Evolutionary conservation across 2,329 filamentous ascomycete species (phyloP), one percentile per base, ranked within the genome.

Genomic region (Monosporascus sp.): DNA sequence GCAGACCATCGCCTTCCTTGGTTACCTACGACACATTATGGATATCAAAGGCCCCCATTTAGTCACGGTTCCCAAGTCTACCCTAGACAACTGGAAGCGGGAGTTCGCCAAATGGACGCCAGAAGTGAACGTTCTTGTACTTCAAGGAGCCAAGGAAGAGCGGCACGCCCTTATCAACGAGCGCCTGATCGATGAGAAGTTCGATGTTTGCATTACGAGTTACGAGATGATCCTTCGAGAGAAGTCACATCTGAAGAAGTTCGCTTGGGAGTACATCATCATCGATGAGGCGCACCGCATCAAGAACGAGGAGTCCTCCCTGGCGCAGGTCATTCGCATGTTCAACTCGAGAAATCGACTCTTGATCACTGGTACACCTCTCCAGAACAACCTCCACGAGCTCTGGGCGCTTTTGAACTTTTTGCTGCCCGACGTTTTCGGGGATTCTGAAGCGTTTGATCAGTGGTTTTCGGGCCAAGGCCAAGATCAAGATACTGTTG

Each of bases 261-360:
- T 99, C 70, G 92, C 94, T 0, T 99, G 94, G 94, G 93, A 99
- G 70, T 99, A 99, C 72, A 99, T 99, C 71, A 96, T 99, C 62
- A 96, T 99, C 59, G 94, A 99, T 65, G 94, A 99, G 74, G 84
- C 94, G 2, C 94, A 99, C 72, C 91, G 94, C 56, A 99, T 99
- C 81, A 99, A 99, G 78, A 99, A 99, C 72, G 94, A 99, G 69
- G 91, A 97, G 70, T 99, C 94, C 0, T 97, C 94, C 0, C 79
- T 99, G 3, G 92, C 94, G 3, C 93, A 97, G 67, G 95, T 97
- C 61, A 96, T 99, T 60, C 90, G 94, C 61, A 77, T 97, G 51
- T 99, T 99, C 78, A 90, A 92, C 72, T 99, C 94, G 5, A 85
- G 94, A 67, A 97, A 97, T 69, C 87, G 94, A 50, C 80, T 99